These are phyloP conservation scores for Fonsecaea monophora DNA, from an alignment of 2,329 filamentous ascomycete genomes.

Conservation along the genomic window DNA sequence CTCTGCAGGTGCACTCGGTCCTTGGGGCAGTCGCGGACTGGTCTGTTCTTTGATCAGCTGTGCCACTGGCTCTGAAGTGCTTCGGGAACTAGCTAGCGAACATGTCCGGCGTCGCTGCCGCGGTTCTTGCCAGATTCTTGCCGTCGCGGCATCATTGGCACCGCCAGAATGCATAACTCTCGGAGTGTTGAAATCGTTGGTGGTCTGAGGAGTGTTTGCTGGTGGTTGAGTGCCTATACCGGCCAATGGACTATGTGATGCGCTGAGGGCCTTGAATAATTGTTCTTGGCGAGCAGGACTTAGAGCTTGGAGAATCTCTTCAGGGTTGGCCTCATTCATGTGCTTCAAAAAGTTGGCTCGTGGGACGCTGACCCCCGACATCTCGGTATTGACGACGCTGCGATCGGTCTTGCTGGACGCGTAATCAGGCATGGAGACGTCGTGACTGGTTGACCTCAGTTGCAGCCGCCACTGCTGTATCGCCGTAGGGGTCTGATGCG, in stretches of 20 bases:
- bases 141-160: neutral
- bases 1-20: neutral
- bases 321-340: slow-evolving; percentile 50
- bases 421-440: slow-evolving; percentile 59
- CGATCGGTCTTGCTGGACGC: slow-evolving; percentile 48
- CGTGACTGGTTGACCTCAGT: slow-evolving; percentile 49
- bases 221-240: slow-evolving; percentile 28
- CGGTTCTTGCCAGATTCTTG: slow-evolving; percentile 16
- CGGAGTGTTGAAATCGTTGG: slow-evolving; percentile 12
- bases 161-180: neutral
- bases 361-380: slow-evolving; percentile 50
- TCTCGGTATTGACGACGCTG: slow-evolving; percentile 51
- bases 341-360: slow-evolving; percentile 43
- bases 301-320: slow-evolving; percentile 39
- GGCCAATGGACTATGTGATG: slow-evolving; percentile 41
- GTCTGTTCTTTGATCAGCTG: slow-evolving; percentile 17
- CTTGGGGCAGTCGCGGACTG: slow-evolving; percentile 21
- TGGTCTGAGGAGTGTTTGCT: slow-evolving; percentile 32
- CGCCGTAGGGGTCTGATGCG: slow-evolving; percentile 43
- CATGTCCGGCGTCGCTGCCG: slow-evolving; percentile 20
- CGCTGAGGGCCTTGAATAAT: slow-evolving; percentile 48
- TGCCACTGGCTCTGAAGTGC: slow-evolving; percentile 11
- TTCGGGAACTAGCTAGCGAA: slow-evolving; percentile 18
- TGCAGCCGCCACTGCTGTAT: slow-evolving; percentile 38
- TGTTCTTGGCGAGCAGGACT: slow-evolving; percentile 33